phyloP scores from a whole-genome alignment of 352 stramenopile species.

The Globisporangium barbulae region DNA sequence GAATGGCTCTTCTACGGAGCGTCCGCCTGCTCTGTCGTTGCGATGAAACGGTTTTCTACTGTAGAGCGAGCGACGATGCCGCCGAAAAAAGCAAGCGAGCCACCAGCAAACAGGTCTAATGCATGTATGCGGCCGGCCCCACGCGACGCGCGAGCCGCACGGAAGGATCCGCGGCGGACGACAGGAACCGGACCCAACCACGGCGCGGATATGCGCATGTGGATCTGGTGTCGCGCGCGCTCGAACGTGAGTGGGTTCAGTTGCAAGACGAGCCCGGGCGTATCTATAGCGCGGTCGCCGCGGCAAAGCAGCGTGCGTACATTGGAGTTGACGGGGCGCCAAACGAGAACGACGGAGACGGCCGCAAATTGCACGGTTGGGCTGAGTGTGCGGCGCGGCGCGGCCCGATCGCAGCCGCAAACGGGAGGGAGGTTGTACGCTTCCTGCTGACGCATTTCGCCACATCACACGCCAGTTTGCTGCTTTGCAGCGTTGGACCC shows the following conservation, averaged over 20 bases:
- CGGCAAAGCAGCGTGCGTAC: constrained; percentile 1
- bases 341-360: neutral
- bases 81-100: neutral
- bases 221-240: no score
- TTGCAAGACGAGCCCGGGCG: neutral
- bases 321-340: neutral
- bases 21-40: neutral
- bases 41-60: neutral
- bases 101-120: neutral
- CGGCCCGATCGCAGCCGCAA: neutral
- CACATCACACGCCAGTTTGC: constrained; percentile 4
- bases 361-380: neutral
- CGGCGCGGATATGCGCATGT: no score
- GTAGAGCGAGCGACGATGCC: neutral
- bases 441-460: constrained; percentile 14
- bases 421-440: neutral
- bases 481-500: neutral
- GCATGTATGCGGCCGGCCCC: neutral
- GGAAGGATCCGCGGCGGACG: no score
- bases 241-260: neutral
- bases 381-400: neutral
- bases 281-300: constrained; percentile 5
- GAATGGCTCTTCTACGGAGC: neutral
- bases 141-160: no score
- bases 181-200: no score